Conservation (phyloP, 352 stramenopile species). For the Phytophthora tubulina region DNA sequence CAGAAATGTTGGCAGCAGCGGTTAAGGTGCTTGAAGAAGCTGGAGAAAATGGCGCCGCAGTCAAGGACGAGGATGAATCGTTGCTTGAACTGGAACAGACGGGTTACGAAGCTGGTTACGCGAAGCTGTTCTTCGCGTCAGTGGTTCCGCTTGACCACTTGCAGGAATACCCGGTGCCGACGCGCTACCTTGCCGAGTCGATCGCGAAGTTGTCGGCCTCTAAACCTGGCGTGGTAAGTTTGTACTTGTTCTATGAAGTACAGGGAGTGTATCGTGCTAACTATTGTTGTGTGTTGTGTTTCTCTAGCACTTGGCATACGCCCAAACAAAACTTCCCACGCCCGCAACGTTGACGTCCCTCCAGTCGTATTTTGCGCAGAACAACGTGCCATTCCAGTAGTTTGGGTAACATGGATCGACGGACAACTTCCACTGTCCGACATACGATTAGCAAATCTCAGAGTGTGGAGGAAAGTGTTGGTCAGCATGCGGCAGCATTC, state of each 20-base stretch:
- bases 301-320: slow-evolving; percentile 61
- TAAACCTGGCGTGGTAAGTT: slow-evolving; percentile 73
- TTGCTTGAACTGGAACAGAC: slow-evolving; percentile 83
- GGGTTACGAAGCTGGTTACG: slow-evolving; percentile 95
- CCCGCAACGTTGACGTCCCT: slow-evolving; percentile 45
- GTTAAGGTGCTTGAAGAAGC: slow-evolving; percentile 76
- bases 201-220: slow-evolving; percentile 74
- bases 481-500: slow-evolving; percentile 30
- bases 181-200: slow-evolving; percentile 73
- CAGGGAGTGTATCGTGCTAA: slow-evolving; percentile 15
- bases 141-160: slow-evolving; percentile 89
- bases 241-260: slow-evolving; percentile 1
- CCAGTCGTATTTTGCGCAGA: slow-evolving; percentile 72
- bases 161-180: slow-evolving; percentile 68
- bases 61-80: slow-evolving; percentile 87
- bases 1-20: slow-evolving; percentile 51
- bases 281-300: slow-evolving; percentile 30
- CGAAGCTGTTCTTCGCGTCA: slow-evolving; percentile 93
- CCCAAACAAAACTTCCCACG: slow-evolving; percentile 53
- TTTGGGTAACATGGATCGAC: slow-evolving; percentile 31
- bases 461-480: slow-evolving; percentile 18
- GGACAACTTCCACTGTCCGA: slow-evolving; percentile 21
- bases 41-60: slow-evolving; percentile 57
- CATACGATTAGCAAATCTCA: slow-evolving; percentile 27
- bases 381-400: slow-evolving; percentile 77